Evolutionary conservation across 306 rosid species (phyloP).

Genomic region (Prosopis cineraria): DNA sequence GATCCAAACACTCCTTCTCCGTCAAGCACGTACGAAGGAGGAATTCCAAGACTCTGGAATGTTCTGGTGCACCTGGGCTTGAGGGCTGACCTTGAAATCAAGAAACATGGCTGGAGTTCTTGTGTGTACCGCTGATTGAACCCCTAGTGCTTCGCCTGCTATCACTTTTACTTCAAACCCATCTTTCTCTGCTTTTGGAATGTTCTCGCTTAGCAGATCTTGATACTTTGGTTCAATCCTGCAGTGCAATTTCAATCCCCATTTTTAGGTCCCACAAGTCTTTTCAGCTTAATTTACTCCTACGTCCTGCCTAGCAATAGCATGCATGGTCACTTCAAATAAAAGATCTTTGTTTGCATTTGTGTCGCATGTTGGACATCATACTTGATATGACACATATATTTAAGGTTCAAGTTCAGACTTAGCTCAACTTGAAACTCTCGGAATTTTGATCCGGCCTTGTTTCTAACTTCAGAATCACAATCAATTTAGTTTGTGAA

Average conservation of each 20-base stretch:
- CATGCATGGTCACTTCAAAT: background rate
- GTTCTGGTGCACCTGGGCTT: constrained; percentile 50
- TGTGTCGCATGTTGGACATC: background rate
- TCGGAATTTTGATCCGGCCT: background rate
- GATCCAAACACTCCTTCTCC: constrained; percentile 62
- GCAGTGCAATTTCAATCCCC: background rate
- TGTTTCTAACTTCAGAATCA: too few species aligned
- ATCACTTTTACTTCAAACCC: constrained; percentile 61
- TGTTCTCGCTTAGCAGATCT: constrained; percentile 51
- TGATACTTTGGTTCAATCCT: constrained; percentile 75
- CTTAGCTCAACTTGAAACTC: background rate
- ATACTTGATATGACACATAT: too few species aligned
- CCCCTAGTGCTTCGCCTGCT: constrained; percentile 70
- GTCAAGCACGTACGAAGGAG: constrained; percentile 58
- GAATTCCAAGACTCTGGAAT: constrained; percentile 67
- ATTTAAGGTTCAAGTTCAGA: background rate
- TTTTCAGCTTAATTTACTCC: background rate
- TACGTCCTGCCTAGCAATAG: too few species aligned
- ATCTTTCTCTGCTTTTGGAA: constrained; percentile 50
- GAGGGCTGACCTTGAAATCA: constrained; percentile 52
- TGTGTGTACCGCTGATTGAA: constrained; percentile 51
- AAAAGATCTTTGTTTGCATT: background rate
- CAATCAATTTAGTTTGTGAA: too few species aligned
- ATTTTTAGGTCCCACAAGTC: background rate
- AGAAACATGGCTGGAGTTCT: constrained; percentile 64